These are phyloP conservation scores for Colletotrichum godetiae DNA, from an alignment of 2,329 filamentous ascomycete species.

Conservation along the genomic window DNA sequence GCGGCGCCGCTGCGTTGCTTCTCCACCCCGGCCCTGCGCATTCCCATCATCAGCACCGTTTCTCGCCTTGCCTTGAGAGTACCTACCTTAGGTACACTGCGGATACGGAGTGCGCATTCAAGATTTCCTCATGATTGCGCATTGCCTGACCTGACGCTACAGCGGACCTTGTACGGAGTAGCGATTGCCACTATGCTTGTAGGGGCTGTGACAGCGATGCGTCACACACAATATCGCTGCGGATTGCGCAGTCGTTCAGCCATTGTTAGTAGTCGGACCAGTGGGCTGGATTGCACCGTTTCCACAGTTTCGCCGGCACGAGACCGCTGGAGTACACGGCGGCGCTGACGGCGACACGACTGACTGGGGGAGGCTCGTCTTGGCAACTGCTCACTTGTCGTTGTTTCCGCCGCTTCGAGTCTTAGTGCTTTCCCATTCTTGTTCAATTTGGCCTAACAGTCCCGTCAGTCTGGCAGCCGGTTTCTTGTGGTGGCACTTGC, in stretches of 20 bases:
- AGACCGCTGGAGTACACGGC: slow-evolving; percentile 6
- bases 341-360: slow-evolving; percentile 1
- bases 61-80: background rate
- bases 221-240: slow-evolving; percentile 2
- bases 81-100: background rate
- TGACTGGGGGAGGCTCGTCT: background rate
- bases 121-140: background rate
- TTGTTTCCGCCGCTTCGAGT: background rate
- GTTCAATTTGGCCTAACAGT: background rate
- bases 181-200: slow-evolving; percentile 5
- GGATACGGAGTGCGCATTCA: background rate
- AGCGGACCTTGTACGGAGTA: background rate
- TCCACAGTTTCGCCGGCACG: slow-evolving; percentile 14
- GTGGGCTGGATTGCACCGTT: slow-evolving; percentile 12
- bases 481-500: background rate
- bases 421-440: background rate
- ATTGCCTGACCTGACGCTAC: background rate
- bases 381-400: slow-evolving; percentile 8
- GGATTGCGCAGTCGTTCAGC: background rate
- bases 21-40: slow-evolving; percentile 23
- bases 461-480: background rate
- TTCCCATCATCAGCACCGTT: background rate
- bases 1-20: slow-evolving; percentile 29
- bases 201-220: slow-evolving; percentile 26
- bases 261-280: background rate